Base-by-base conservation (phyloP, 805 yeast genomes). In the Pichia phayaonensis region DNA sequence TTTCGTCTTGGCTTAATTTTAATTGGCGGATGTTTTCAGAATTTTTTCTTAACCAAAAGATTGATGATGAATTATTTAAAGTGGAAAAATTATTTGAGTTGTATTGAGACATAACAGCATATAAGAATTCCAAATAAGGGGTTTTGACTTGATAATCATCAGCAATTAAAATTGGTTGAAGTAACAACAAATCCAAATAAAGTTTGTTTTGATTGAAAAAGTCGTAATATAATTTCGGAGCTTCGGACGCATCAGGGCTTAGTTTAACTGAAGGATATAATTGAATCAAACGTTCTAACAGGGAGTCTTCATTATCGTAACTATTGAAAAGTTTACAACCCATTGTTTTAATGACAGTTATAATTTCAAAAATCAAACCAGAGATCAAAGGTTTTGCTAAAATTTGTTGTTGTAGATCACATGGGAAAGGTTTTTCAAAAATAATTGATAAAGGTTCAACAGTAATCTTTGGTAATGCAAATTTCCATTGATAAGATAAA, bases 141-240 rank as follows among this genome's bases (percentile, higher is more conserved):
- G 97, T 88, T 63, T 85, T 84, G 49, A 89, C 82, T 45, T 84
- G 83, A 62, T 79, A 79, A 63, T 90, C 96, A 68, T 90, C 96
- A n/a, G 94, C 96, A 51, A 90, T 72, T 49, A 90, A 71, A 47
- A 90, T 90, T 6, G 96, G 95, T 62, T 89, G 95, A 54, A 90
- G 75, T 48, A 90, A 70, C 42, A 89, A 71, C 61, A 89, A 73
- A 68, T 90, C 97, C 41, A 86, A 72, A 54, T 84, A 80, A 53
- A 87, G 65, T 42, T 78, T 80, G 57, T 78, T 62, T 63, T 75
- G 73, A 58, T 77, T 71, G 62, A 69, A 76, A 60, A 80, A 87
- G 60, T 84, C 83, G 65, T 81, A 88, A 55, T 85, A 83, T 49
- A 84, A 69, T 42, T 73, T 68, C 41, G 90, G 86, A 16, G 80